Base-by-base conservation (phyloP, 495 filamentous ascomycete species). In the Parathielavia appendiculata region DNA sequence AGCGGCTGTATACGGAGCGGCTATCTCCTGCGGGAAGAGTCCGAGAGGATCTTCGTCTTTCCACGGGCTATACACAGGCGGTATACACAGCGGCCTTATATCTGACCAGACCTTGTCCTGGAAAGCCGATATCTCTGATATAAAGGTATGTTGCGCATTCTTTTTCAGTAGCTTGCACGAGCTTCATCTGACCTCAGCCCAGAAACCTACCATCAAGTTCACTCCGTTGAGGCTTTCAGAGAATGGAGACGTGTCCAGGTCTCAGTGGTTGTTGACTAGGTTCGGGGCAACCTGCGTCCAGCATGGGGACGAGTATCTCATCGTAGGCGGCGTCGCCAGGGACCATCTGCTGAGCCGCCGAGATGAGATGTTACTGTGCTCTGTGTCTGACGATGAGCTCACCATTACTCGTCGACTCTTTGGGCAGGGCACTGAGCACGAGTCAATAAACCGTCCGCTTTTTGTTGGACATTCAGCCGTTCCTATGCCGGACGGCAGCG, bases 31-130 rank as follows among this genome's bases (percentile, higher is more conserved):
- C n/a, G 68, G 41, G 2, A 10, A 9, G 56, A 61, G 38, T 39
- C 26, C 41, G 17, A 20, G 23, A 16, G 58, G 23, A 14, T 16
- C 41, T 22, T 1, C 59, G 4, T 30, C 40, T 12, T 77, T 73
- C 22, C 63, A 65, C 7, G 90, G 90, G 1, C 68, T 91, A 1
- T 63, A 88, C n/a, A 69, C 80, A 23, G 89, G 90, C 10, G 90
- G 90, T 1, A 82, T 92, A 55, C 62, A 68, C 20, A 78, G 87
- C 63, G 88, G 83, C 8, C 71, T 73, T 1, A 72, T 92, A 20
- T 65, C 81, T 12, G 67, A 76, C 38, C 82, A 87, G 39, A 51
- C 73, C 7, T 58, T 77, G 16, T 68, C 71, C 17, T 91, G 86
- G 86, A 68, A 58, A 9, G 61, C 85, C 23, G 47, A 69, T 35